Evolutionary conservation across 1,284 basidiomycete species (phyloP), one percentile per base, ranked within the genome.

Genomic region (Singerocomus inundabilis): DNA sequence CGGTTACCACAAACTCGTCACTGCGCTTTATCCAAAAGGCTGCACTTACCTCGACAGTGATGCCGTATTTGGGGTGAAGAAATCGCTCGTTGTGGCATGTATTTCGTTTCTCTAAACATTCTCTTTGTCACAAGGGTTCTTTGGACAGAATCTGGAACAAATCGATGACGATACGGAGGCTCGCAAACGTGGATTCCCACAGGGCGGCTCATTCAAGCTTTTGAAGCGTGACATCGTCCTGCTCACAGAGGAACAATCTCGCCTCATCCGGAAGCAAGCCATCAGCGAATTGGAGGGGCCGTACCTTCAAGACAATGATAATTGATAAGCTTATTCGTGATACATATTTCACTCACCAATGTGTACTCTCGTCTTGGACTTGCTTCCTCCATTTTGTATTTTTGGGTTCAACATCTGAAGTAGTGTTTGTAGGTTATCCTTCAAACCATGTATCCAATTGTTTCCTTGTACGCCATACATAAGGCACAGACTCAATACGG

Each of bases 41-140:
- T 88, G 91, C 57, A 66, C 72, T 4, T 91, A 79, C 57, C 57
- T 91, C 15, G 67, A 68, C 12, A 88, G 80, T 51, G 91, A 91
- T 60, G 74, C 78, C 4, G 90, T 92, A 2, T 93, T 93, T 63
- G 90, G 89, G 12, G 88, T 88, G 12, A 89, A 86, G 66, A 77
- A 78, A 47, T 85, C 76, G 6, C 67, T 81, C 8, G 71, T 80
- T 15, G 73, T 81, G 61, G 79, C 80, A 60, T 45, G 77, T 69
- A 65, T n/a, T 55, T 72, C 24, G 61, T 72, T 35, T 43, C 28
- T 53, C n/a, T 7, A 46, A 51, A 34, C 24, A 15, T 7, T 16
- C 24, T 44, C 4, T 35, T 25, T 16, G 4, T 54, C 35, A 52
- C 34, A 25, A 42, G 25, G 5, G 21, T 21, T 33, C 16, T 31